Base-by-base conservation (phyloP, 148 eudicot genomes). In the Cornus florida region DNA sequence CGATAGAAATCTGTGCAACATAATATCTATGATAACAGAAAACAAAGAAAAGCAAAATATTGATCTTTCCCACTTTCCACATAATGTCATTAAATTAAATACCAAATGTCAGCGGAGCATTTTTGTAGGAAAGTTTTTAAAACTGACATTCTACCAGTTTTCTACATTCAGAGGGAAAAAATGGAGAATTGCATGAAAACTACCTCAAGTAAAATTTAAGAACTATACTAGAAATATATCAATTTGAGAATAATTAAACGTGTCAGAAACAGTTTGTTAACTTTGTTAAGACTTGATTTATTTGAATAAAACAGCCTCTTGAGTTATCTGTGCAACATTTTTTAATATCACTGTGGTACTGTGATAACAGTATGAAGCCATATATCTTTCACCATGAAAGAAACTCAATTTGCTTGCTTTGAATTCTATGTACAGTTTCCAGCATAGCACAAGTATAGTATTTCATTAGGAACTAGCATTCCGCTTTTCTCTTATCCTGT, bases 1-100 rank as follows among this genome's bases (percentile, higher is more conserved):
- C 97, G 59, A 89, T 78, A 56, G 78, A 78, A 83, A 92, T 86
- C 99, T 95, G 87, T 69, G 70, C 1, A 78, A 23, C 10, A 43
- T 6, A 11, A 73, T 39, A 11, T 64, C 59, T 85, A 57, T 31
- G 32, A 69, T 35, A 8, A 75, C 65, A 75, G 13, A 43, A 75
- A 67, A 74, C 14, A 56, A 57, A 73, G 70, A 14, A 39, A 78
- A 19, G 79, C 66, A 43, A 59, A 12, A 69, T 32, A 73, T 77
- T 12, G 39, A 38, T 7, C 48, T 4, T 43, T 43, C 48, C 10
- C 41, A 62, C 20, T 35, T 23, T 67, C 60, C 62, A 79, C 12
- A 19, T 3, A 20, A 10, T 48, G 59, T 28, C 48, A 20, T 24
- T 17, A 43, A 65, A 39, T 62, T 9, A 41, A 66, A 72, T 64